A percentile compares a stretch with the other conserved stretches of the same genome.
Conservation (phyloP, 768 basidiomycete species). For the Phlegmacium glaucopus region DNA sequence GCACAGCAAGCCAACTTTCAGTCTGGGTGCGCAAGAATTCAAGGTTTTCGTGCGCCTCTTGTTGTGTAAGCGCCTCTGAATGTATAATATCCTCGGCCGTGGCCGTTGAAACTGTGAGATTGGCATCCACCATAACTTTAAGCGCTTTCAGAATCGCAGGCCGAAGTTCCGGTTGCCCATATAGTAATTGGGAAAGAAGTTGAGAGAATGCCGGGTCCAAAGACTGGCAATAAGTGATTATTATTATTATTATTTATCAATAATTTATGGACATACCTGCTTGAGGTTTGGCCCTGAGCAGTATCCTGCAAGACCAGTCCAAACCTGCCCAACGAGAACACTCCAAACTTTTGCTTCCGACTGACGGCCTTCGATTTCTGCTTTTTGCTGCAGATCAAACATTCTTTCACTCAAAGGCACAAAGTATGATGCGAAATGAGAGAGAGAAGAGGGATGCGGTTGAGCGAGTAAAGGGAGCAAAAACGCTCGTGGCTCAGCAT, state of each 20-base stretch:
- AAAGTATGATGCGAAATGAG: constrained; percentile 87
- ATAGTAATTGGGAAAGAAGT: constrained; percentile 91
- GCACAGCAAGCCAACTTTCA: constrained; percentile 91
- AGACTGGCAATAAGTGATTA: constrained; percentile 42
- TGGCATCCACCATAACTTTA: constrained; percentile 80
- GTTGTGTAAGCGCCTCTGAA: constrained; percentile 40
- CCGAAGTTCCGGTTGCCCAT: constrained; percentile 82
- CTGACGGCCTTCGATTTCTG: constrained; percentile 66
- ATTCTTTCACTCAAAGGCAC: constrained; percentile 92
- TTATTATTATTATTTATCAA: constrained; percentile 1
- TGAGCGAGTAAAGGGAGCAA: constrained; percentile 84
- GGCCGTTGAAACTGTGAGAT: constrained; percentile 39
- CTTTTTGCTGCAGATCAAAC: constrained; percentile 83
- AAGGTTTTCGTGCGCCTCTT: constrained; percentile 65
- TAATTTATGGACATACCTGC: constrained; percentile 40
- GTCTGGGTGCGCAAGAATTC: constrained; percentile 71
- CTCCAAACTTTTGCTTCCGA: constrained; percentile 96
- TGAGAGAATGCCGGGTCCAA: constrained; percentile 78
- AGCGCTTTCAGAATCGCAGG: constrained; percentile 80
- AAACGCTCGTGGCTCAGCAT: constrained; percentile 84
- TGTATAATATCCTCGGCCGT: constrained; percentile 31
- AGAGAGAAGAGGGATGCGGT: constrained; percentile 75
- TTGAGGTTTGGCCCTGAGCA: constrained; percentile 78
- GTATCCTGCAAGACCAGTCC: constrained; percentile 90
- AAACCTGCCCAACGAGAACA: constrained; percentile 89